Evolutionary conservation across 1,284 basidiomycete genomes (phyloP), one percentile per base, ranked within the genome.

Genomic region (Phellopilus nigrolimitatus): DNA sequence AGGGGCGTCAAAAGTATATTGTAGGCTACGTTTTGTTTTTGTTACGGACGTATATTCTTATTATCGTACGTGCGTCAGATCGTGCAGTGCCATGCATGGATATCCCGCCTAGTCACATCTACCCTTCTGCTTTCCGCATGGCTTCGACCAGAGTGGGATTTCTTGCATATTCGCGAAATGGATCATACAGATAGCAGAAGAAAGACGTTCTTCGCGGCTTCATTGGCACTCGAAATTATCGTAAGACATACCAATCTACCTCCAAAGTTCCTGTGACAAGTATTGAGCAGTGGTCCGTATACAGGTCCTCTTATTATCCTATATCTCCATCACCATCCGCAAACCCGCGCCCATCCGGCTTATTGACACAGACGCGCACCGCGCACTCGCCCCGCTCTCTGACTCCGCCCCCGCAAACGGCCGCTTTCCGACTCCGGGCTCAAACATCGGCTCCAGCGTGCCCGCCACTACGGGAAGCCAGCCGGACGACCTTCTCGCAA

Each of bases 321-420:
- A 70, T 51, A 66, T 73, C 41, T 68, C 78, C 15, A 69, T 88
- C 31, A 75, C 74, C 39, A 64, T 87, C 12, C 80, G 80, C 54
- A 79, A 74, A 22, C 82, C 86, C 1, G 83, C 84, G 6, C 61
- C 76, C 0, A 79, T 88, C 45, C 80, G 82, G 38, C 75, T 88
- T 15, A 74, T 85, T 34, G 74, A 82, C 59, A 74, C 75, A n/a
- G 69, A 71, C 31, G 60, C 67, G 25, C 72, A 73, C 55, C 64
- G 57, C 55, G 41, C 45, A 13, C 51, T 59, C 55, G 37, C 57
- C 59, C 40, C 62, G 61, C 17, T 72, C 69, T 67, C 68, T 27
- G 21, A 41, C 5, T 71, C 76, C 28, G 55, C 62, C 19, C 71
- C 71, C 19, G 67, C 70, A 7, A 62, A 64, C 52, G 13, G 51